phyloP scores from a whole-genome alignment of 23 red algal genomes.

The Gracilaria vermiculophylla region DNA sequence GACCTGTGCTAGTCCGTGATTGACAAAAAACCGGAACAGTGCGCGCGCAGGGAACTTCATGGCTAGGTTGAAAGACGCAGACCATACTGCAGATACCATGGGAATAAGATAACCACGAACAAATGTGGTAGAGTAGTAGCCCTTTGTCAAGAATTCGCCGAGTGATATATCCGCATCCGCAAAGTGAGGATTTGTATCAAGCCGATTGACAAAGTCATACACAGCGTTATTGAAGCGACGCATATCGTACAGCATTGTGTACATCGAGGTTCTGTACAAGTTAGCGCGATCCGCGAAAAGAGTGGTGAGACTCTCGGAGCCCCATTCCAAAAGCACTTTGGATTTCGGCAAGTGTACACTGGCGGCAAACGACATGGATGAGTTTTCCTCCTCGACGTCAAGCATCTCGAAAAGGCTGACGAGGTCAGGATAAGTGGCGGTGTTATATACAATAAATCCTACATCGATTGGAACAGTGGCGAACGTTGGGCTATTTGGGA shows the following conservation, averaged over 20 bases:
- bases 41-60: constrained; percentile 75
- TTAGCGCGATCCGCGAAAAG: constrained; percentile 68
- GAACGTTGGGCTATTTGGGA: constrained; percentile 2
- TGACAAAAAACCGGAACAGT: constrained; percentile 91
- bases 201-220: constrained; percentile 31
- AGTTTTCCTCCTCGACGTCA: constrained; percentile 69
- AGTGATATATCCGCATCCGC: constrained; percentile 52
- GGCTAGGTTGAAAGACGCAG: constrained; percentile 56
- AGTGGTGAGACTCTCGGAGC: constrained; percentile 77
- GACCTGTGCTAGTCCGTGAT: constrained; percentile 94
- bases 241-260: constrained; percentile 92
- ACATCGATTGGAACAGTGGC: constrained; percentile 67
- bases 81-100: constrained; percentile 93
- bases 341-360: constrained; percentile 43
- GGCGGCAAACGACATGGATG: constrained; percentile 95
- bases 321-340: constrained; percentile 76
- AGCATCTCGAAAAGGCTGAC: constrained; percentile 74
- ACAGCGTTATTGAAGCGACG: constrained; percentile 85
- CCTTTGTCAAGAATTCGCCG: constrained; percentile 65
- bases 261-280: constrained; percentile 60
- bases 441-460: constrained; percentile 98
- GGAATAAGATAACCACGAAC: constrained; percentile 84
- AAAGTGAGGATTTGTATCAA: constrained; percentile 37
- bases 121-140: constrained; percentile 76
- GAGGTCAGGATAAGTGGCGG: constrained; percentile 94